Conservation (phyloP, 129 eudicot species). For the Logfia minima region DNA sequence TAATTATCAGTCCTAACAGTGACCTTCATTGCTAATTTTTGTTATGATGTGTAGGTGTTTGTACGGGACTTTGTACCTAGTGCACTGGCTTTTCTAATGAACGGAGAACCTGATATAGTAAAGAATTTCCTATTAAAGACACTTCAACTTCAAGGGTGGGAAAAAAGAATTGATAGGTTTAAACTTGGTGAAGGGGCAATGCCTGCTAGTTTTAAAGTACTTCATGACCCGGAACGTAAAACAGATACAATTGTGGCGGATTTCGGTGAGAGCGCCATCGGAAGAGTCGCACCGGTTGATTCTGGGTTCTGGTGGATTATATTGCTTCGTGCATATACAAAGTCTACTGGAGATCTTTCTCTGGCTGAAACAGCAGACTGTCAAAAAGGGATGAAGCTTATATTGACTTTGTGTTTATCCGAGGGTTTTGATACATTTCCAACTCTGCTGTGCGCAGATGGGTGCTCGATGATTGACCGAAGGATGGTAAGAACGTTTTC, state of each 20-base stretch:
- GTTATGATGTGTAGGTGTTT: constrained; percentile 57
- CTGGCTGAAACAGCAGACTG: constrained; percentile 89
- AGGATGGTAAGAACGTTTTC: constrained; percentile 68
- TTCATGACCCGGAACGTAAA: constrained; percentile 86
- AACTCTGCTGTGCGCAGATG: constrained; percentile 88
- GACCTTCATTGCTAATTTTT: not conserved
- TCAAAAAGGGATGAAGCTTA: constrained; percentile 94
- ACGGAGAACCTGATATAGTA: constrained; percentile 97
- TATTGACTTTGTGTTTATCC: constrained; percentile 70
- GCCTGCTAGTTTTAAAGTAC: constrained; percentile 99
- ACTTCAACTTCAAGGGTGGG: constrained; percentile 96
- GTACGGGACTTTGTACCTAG: constrained; percentile 99
- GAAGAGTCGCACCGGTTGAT: constrained; percentile 98
- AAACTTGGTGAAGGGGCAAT: constrained; percentile 97
- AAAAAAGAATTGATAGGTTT: constrained; percentile 83
- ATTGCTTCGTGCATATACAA: constrained; percentile 94
- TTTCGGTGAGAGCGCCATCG: constrained; percentile 98
- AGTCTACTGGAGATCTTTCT: constrained; percentile 82
- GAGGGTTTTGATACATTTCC: constrained; percentile 98
- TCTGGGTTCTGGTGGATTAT: constrained; percentile 99
- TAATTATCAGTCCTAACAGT: no score
- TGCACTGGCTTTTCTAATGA: constrained; percentile 93
- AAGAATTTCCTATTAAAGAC: constrained; percentile 84
- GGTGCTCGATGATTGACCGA: constrained; percentile 98
- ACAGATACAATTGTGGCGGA: constrained; percentile 91